Percentiles rank a stretch among this genome's conserved stretches.
These are phyloP conservation scores for Tillandsia leiboldiana DNA, from an alignment of 176 grass and related monocot species.

Conservation along the genomic window DNA sequence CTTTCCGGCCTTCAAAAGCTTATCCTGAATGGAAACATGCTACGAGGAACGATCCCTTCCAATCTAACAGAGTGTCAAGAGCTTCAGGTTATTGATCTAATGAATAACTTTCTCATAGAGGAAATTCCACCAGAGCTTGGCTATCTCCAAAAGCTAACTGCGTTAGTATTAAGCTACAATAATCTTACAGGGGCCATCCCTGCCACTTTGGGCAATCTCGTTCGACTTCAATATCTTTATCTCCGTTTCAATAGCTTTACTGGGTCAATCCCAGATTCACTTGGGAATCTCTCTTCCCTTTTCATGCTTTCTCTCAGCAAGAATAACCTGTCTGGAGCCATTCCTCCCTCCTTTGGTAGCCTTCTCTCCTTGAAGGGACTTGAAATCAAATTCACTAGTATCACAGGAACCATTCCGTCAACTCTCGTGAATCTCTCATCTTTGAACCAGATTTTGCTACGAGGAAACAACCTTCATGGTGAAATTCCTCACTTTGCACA, in stretches of 20 bases:
- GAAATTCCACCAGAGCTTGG: slow-evolving; percentile 17
- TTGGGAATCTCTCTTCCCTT: not conserved
- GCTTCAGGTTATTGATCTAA: not conserved
- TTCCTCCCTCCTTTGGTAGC: slow-evolving; percentile 29
- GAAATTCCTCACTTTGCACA: too few relatives aligned
- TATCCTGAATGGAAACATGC: slow-evolving; percentile 1
- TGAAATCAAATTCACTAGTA: not conserved
- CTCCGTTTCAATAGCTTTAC: slow-evolving; percentile 12
- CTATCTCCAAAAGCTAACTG: slow-evolving; percentile 12
- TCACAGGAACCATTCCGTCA: not conserved
- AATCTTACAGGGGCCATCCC: slow-evolving; percentile 5
- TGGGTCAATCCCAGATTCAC: not conserved
- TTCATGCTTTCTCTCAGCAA: too few relatives aligned
- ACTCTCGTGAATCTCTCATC: not conserved
- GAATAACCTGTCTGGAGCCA: slow-evolving; percentile 8
- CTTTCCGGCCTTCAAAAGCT: too few relatives aligned
- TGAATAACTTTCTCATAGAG: slow-evolving; percentile 3
- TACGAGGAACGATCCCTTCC: not conserved
- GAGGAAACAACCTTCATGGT: too few relatives aligned
- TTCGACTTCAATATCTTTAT: slow-evolving; percentile 1
- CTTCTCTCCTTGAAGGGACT: not conserved
- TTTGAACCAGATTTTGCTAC: too few relatives aligned
- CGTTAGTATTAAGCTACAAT: not conserved
- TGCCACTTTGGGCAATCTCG: slow-evolving; percentile 23
- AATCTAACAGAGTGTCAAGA: not conserved